These are phyloP conservation scores for Rhodotorula paludigena DNA, from an alignment of 768 basidiomycete species.

Conservation along the genomic window DNA sequence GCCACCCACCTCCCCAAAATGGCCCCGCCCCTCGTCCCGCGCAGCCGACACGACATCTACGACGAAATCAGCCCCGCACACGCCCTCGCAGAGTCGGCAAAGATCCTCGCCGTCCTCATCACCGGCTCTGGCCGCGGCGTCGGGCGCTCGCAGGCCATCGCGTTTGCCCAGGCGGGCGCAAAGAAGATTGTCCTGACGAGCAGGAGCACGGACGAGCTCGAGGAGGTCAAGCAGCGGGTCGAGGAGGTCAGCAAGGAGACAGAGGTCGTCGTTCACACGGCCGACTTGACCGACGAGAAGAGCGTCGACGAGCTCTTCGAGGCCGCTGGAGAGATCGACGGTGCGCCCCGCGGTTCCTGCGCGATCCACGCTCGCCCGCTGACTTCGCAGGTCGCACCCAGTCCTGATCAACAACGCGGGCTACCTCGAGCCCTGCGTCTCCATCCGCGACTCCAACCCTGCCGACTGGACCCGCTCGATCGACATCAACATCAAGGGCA, in stretches of 20 bases:
- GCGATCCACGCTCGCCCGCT: background rate
- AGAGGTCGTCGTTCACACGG: slow-evolving; percentile 4
- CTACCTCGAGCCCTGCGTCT: slow-evolving; percentile 16
- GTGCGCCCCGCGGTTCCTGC: background rate
- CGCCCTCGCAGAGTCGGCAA: background rate
- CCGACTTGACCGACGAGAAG: background rate
- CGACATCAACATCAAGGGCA: slow-evolving; percentile 11
- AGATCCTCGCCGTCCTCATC: slow-evolving; percentile 15
- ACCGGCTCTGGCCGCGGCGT: slow-evolving; percentile 22
- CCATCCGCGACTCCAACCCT: slow-evolving; percentile 12
- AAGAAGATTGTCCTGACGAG: slow-evolving; percentile 19
- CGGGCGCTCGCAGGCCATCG: slow-evolving; percentile 1
- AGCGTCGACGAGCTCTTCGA: slow-evolving; percentile 20
- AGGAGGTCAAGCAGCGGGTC: slow-evolving; percentile 13
- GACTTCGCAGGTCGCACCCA: background rate
- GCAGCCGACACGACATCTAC: slow-evolving; percentile 13
- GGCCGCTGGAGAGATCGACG: slow-evolving; percentile 16
- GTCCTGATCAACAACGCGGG: slow-evolving; percentile 27
- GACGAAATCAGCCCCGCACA: background rate
- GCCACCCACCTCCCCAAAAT: background rate
- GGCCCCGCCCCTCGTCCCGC: background rate
- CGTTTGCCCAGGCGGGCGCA: slow-evolving; percentile 19
- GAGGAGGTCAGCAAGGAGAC: background rate
- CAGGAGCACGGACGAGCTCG: background rate
- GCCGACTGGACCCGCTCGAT: slow-evolving; percentile 10